phyloP scores from a whole-genome alignment of 257 asterid species.

The Penstemon newberryi region DNA sequence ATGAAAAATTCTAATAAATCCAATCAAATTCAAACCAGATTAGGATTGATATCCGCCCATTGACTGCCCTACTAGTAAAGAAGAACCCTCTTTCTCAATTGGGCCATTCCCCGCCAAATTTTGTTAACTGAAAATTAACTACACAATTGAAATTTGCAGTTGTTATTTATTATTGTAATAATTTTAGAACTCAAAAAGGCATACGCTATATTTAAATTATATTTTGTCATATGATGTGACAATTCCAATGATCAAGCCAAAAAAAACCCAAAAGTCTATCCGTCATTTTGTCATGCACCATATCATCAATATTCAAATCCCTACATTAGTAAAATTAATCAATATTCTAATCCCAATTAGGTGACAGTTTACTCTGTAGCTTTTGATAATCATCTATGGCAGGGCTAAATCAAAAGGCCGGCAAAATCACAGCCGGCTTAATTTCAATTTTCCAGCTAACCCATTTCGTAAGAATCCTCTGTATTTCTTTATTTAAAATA shows the following conservation, averaged over 20 bases:
- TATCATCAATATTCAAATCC: slow-evolving; percentile 12
- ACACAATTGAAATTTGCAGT: neutral
- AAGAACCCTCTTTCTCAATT: too few species aligned
- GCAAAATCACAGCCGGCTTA: slow-evolving; percentile 34
- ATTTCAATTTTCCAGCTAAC: slow-evolving; percentile 9
- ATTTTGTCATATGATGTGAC: slow-evolving; percentile 5
- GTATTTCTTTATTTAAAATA: neutral
- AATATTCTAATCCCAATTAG: slow-evolving; percentile 5
- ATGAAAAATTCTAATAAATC: too few species aligned
- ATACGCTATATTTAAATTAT: neutral
- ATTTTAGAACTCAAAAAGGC: neutral
- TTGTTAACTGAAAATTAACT: neutral
- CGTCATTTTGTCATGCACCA: neutral
- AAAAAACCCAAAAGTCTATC: neutral
- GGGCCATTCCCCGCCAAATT: neutral
- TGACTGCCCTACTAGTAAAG: too few species aligned
- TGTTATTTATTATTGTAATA: neutral
- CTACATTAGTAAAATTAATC: slow-evolving; percentile 12
- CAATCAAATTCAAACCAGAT: too few species aligned
- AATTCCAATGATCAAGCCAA: slow-evolving; percentile 24
- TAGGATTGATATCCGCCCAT: too few species aligned
- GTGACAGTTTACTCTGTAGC: slow-evolving; percentile 18
- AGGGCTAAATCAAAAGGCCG: slow-evolving; percentile 32
- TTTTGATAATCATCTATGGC: slow-evolving; percentile 15
- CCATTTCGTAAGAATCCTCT: neutral